Evolutionary conservation across 768 basidiomycete genomes (phyloP).

Genomic region (Lactarius sanguifluus): DNA sequence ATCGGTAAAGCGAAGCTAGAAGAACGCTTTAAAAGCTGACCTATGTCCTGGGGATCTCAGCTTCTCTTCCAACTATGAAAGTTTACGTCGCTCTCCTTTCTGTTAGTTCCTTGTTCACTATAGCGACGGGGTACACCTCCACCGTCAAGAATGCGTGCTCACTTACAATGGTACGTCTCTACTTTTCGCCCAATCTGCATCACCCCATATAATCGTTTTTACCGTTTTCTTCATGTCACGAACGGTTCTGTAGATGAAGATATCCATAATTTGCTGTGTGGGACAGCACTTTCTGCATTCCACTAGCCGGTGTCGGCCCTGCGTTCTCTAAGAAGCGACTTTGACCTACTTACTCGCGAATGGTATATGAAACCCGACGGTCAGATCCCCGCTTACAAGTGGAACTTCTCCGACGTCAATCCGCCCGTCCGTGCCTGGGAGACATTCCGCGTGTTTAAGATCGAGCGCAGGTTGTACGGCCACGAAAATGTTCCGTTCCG

Average conservation of each 20-base stretch:
- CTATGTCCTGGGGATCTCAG: not conserved
- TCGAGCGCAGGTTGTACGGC: conserved; percentile 93
- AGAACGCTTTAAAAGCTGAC: not conserved
- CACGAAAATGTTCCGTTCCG: conserved; percentile 88
- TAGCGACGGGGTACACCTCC: conserved; percentile 35
- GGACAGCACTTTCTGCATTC: conserved; percentile 99
- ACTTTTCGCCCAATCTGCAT: not conserved
- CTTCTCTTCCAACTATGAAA: not conserved
- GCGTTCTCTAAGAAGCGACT: conserved; percentile 96
- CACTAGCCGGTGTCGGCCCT: conserved; percentile 93
- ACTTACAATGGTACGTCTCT: conserved; percentile 41
- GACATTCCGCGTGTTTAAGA: conserved; percentile 98
- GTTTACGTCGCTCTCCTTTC: not conserved
- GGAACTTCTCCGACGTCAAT: conserved; percentile 99
- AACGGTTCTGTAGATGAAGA: conserved; percentile 68
- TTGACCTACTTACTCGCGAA: conserved; percentile 93
- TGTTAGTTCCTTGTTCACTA: not conserved
- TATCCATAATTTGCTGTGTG: conserved; percentile 99
- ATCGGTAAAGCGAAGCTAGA: not conserved
- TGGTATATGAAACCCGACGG: conserved; percentile 99
- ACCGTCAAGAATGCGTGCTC: conserved; percentile 44
- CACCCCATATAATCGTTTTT: too few relatives aligned
- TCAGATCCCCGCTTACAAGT: conserved; percentile 98
- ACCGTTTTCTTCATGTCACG: not conserved
- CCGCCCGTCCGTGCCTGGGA: conserved; percentile 99